Percentiles rank a stretch among this genome's conserved stretches.
phyloP scores from a whole-genome alignment of 805 yeast species.

The Teunomyces kruisii region DNA sequence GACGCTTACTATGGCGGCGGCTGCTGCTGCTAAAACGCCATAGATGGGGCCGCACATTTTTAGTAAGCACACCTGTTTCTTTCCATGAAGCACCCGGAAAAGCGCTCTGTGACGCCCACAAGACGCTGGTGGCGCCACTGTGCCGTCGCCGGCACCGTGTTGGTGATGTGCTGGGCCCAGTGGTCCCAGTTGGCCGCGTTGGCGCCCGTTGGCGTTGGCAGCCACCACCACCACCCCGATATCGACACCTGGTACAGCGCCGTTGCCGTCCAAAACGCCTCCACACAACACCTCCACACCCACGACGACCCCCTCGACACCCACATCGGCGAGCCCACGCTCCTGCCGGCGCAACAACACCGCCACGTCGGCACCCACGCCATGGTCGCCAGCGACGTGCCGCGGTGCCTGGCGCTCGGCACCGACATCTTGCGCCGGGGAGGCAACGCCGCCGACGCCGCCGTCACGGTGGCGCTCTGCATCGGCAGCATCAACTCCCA shows the following conservation, averaged over 20 bases:
- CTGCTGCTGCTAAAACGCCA: too few species aligned
- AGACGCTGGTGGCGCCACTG: not conserved
- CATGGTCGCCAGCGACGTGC: constrained; percentile 69
- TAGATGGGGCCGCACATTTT: not conserved
- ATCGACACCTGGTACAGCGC: not conserved
- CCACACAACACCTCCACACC: not conserved
- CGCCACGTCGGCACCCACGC: constrained; percentile 46
- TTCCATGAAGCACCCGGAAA: not conserved
- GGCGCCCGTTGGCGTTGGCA: not conserved
- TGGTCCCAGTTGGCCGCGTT: too few species aligned
- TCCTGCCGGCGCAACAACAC: constrained; percentile 40
- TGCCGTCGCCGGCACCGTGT: not conserved
- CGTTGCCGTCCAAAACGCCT: not conserved
- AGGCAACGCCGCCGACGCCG: constrained; percentile 93
- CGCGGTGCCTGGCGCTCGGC: constrained; percentile 64
- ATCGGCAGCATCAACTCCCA: constrained; percentile 81
- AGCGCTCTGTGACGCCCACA: not conserved
- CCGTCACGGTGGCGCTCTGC: constrained; percentile 84
- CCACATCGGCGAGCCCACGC: constrained; percentile 34
- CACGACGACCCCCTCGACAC: constrained; percentile 2
- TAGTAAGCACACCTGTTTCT: not conserved
- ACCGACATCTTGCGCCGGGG: constrained; percentile 49
- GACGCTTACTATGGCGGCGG: too few species aligned
- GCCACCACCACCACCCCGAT: not conserved
- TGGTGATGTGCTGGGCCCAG: too few species aligned